Evolutionary conservation across 306 rosid species (phyloP).

Genomic region (Cicer chorassanicum): DNA sequence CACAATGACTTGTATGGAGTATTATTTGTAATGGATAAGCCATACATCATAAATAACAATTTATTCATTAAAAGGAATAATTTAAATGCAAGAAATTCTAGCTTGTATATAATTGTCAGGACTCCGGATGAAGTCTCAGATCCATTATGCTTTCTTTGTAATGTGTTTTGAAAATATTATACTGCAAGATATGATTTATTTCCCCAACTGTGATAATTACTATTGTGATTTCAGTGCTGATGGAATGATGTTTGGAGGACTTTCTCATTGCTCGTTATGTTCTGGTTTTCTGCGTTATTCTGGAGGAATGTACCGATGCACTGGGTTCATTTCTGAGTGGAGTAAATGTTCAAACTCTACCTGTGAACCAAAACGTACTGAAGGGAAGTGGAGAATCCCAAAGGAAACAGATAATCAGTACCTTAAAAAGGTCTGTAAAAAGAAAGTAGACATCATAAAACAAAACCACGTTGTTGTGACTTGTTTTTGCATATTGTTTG

Average conservation of each 20-base stretch:
- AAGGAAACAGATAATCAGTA: slow-evolving; percentile 72
- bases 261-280: slow-evolving; percentile 76
- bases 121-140: slow-evolving; percentile 26
- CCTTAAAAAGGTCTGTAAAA: slow-evolving; percentile 69
- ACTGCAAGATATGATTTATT: slow-evolving; percentile 37
- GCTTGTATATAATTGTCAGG: slow-evolving; percentile 18
- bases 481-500: slow-evolving; percentile 44
- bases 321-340: slow-evolving; percentile 80
- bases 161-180: slow-evolving; percentile 26
- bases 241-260: slow-evolving; percentile 99
- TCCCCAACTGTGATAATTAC: background rate
- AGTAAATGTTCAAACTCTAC: slow-evolving; percentile 91
- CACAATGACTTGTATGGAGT: slow-evolving; percentile 26
- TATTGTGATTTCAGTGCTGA: slow-evolving; percentile 68
- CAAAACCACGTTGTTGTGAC: slow-evolving; percentile 41
- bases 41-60: background rate
- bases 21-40: slow-evolving; percentile 25
- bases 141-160: slow-evolving; percentile 16
- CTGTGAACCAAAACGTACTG: slow-evolving; percentile 62
- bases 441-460: background rate
- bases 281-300: slow-evolving; percentile 72
- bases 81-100: slow-evolving; percentile 30
- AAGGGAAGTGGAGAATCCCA: slow-evolving; percentile 90
- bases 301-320: slow-evolving; percentile 87
- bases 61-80: slow-evolving; percentile 40